Base-by-base conservation (phyloP, 306 rosid species). In the Lathyrus oleraceus region DNA sequence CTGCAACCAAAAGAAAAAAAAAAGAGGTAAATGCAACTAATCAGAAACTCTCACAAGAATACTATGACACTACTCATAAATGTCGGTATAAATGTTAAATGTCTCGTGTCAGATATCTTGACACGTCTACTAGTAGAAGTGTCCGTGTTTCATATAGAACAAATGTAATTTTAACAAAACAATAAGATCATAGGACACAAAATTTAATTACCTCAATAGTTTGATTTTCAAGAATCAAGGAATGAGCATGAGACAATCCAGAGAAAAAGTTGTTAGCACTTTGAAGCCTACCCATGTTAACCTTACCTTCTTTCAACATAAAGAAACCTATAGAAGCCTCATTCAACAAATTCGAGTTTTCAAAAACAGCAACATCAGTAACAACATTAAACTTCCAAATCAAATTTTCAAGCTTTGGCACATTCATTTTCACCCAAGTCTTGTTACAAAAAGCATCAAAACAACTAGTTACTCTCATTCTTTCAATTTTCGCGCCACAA, bases 361-460 rank as follows among this genome's bases (percentile, higher is more conserved):
- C 83, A 39, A 92, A 19, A 58, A 12, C 6, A 38, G 78, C 61
- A 16, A 40, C 62, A 62, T 85, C 82, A 10, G 83, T 80, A 4
- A 89, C 69, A 0, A 82, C 83, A 79, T 92, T 92, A 35, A 51
- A 19, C 16, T 78, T 79, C 98, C 95, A 92, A 43, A 65, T 16
- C 43, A 87, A 72, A 11, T 21, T 25, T 30, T 62, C 43, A 23
- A 89, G 83, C 57, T 69, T 85, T 0, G 91, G 89, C 13, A 84
- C 91, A 11, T 73, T 65, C 19, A 89, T 80, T 42, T 79, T 85
- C 1, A 83, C 85, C 81, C 85, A 80, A 61, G 87, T 88, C 51
- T 82, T 83, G 2, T 60, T 79, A 25, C 61, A 36, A n/a, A 44
- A 70, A 0, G 79, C 72, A 42, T 84, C 84, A 51, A 92, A 89